Conservation (phyloP, 2,329 filamentous ascomycete species). For the Aspergillus brasiliensis region DNA sequence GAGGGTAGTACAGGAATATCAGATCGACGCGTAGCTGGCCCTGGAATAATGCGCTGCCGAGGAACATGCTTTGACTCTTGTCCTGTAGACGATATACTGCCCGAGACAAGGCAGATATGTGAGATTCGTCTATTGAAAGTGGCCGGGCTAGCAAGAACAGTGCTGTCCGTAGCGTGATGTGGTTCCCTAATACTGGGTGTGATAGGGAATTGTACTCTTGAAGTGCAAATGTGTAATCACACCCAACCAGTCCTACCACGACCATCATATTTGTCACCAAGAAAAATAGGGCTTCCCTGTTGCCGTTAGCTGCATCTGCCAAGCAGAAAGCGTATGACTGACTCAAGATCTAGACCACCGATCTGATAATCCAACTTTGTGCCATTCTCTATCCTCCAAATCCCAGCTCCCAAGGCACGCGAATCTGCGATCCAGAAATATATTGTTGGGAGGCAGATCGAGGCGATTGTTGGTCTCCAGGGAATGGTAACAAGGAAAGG, state of each 20-base stretch:
- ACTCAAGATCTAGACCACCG: constrained; percentile 68
- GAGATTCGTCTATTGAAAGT: constrained; percentile 56
- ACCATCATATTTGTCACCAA: constrained; percentile 69
- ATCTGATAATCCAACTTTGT: constrained; percentile 67
- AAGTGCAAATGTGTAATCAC: constrained; percentile 69
- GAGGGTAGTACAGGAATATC: constrained; percentile 56
- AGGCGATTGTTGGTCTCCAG: constrained; percentile 57
- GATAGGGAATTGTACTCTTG: constrained; percentile 36
- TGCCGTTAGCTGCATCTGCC: neutral
- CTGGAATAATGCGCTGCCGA: constrained; percentile 70
- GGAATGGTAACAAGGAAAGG: constrained; percentile 66
- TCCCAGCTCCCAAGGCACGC: constrained; percentile 66
- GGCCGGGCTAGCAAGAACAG: constrained; percentile 26
- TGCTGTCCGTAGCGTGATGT: neutral
- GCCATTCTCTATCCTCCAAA: constrained; percentile 69
- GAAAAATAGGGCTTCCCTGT: constrained; percentile 70
- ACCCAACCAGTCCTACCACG: constrained; percentile 68
- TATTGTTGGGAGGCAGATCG: constrained; percentile 65
- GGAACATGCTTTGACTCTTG: constrained; percentile 74
- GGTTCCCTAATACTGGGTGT: constrained; percentile 26
- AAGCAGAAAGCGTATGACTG: constrained; percentile 8
- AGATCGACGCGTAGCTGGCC: constrained; percentile 69
- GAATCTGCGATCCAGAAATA: constrained; percentile 76
- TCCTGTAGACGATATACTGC: constrained; percentile 59
- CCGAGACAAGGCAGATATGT: constrained; percentile 61